Evolutionary conservation across 1,139 yeast genomes (phyloP).

Genomic region (Pichia sp.): DNA sequence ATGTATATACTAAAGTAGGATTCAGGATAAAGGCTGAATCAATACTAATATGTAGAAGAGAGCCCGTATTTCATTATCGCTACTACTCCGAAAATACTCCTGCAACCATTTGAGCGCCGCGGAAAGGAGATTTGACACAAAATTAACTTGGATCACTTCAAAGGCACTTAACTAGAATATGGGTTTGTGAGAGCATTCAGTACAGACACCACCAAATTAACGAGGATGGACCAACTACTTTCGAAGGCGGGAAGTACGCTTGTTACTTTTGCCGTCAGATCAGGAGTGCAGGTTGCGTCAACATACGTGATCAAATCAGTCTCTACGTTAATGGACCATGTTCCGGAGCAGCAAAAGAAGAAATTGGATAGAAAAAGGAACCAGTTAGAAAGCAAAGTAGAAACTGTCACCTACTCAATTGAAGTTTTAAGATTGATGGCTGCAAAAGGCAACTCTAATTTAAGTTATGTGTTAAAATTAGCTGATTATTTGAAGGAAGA

Average conservation of each 20-base stretch:
- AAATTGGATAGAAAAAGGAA: conserved; percentile 41
- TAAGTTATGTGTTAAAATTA: conserved; percentile 54
- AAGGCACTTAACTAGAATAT: no score
- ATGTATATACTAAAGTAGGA: no score
- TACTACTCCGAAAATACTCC: no score
- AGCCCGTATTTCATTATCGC: no score
- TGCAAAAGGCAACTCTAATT: conserved; percentile 68
- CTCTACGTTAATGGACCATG: conserved; percentile 51
- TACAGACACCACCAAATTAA: no score
- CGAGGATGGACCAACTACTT: conserved; percentile 28
- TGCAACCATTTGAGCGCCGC: no score
- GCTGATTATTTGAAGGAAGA: conserved; percentile 56
- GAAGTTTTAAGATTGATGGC: conserved; percentile 66
- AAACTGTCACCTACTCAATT: conserved; percentile 62
- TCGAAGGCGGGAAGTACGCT: conserved; percentile 67
- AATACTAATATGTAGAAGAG: no score
- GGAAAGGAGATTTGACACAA: no score
- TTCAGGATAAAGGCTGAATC: no score
- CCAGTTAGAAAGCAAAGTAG: conserved; percentile 56
- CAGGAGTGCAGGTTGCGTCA: conserved; percentile 73
- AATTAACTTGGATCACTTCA: no score
- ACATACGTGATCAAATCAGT: conserved; percentile 71
- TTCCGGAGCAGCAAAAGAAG: conserved; percentile 54
- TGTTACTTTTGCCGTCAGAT: conserved; percentile 72
- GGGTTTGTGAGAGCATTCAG: no score